Evolutionary conservation across 2,329 filamentous ascomycete genomes (phyloP), one percentile per base, ranked within the genome.

Genomic region (Emericellopsis atlantica): DNA sequence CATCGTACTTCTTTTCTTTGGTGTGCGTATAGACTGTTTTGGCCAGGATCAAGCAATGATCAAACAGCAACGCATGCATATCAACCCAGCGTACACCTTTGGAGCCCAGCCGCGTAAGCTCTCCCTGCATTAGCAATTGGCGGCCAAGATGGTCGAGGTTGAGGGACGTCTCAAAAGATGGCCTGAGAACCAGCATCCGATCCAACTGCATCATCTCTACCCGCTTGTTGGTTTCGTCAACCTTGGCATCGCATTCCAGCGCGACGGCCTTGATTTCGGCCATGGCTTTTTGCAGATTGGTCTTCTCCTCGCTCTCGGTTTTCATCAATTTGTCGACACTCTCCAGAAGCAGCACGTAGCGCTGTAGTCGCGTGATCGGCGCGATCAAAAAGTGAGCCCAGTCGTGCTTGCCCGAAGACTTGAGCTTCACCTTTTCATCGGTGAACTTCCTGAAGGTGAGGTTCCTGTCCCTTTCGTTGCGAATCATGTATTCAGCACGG

Each of bases 321-420:
- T 72, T 66, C 70, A 88, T 94, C 49, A 87, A 88, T 60, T 87
- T 86, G 43, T 89, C 72, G 14, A 95, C 86, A 0, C 84, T 92
- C 31, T 77, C 71, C 9, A 98, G 70, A 9, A 98, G 71, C 22
- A 98, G 72, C 33, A 81, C 80, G 54, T 96, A 96, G 46, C 90
- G 77, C 60, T 96, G 92, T 41, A 98, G 70, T 47, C 92, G 77
- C 39, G 90, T 94, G 50, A 98, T 92, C 0, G 92, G 92, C 4
- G 84, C 79, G 57, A 96, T 96, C 35, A 98, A 70, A 57, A 87
- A 98, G 5, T 86, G 95, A 46, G 92, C 89, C 86, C 92, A 96
- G 45, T 86, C 85, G 36, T 96, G 72, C 52, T 89, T 83, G 48
- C 82, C 78, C 1, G 86, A 92, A 26, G 81, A 69, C 54, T 84